Evolutionary conservation across 2,329 filamentous ascomycete species (phyloP).

Genomic region (Penicillium crustosum): DNA sequence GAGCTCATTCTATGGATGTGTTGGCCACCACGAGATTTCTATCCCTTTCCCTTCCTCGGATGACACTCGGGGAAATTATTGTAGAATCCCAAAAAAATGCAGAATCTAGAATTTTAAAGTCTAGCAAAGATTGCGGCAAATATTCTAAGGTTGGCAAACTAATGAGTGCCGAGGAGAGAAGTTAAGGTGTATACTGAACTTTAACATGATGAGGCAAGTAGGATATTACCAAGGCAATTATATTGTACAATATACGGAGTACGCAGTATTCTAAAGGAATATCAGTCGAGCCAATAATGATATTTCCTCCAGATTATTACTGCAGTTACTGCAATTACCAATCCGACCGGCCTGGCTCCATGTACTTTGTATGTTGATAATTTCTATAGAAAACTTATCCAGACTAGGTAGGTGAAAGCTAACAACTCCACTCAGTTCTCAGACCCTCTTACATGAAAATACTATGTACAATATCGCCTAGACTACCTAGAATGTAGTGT

Average conservation of each 20-base stretch:
- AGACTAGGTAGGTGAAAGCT: background rate
- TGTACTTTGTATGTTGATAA: background rate
- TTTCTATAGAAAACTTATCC: background rate
- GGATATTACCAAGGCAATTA: background rate
- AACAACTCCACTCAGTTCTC: background rate
- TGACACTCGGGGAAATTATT: background rate
- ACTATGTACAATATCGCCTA: background rate
- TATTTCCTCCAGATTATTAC: background rate
- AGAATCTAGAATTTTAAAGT: background rate
- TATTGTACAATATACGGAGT: background rate
- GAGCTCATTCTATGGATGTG: background rate
- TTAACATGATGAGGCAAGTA: background rate
- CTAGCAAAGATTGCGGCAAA: background rate
- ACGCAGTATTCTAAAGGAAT: background rate
- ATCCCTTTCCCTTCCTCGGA: background rate
- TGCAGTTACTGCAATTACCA: background rate
- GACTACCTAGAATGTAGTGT: background rate
- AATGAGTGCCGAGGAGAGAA: background rate
- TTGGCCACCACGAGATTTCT: constrained; percentile 7
- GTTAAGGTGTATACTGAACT: background rate
- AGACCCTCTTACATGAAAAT: background rate
- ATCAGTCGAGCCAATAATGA: background rate
- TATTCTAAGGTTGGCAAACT: too few species aligned
- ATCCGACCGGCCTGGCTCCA: background rate
- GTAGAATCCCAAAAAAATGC: background rate